A percentile compares a stretch with the other conserved stretches of the same genome.
Evolutionary conservation across 2,329 filamentous ascomycete species (phyloP).

Genomic region (Alternaria longipes): DNA sequence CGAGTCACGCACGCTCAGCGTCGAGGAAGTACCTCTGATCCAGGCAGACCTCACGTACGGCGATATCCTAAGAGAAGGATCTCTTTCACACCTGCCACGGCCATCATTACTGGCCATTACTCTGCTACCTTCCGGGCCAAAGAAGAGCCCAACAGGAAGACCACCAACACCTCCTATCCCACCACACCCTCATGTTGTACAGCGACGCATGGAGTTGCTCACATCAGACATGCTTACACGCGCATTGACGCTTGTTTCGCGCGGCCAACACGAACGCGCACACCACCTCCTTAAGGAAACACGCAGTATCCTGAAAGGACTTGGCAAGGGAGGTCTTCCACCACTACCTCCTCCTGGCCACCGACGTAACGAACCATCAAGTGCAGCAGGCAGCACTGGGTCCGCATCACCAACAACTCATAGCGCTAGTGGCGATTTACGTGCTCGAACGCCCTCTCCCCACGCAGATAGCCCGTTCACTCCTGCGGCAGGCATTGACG

Average conservation of each 20-base stretch:
- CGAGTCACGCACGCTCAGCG: slow-evolving; percentile 80
- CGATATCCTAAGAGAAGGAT: slow-evolving; percentile 89
- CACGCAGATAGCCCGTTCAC: slow-evolving; percentile 60
- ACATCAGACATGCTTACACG: slow-evolving; percentile 98
- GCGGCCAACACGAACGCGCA: slow-evolving; percentile 91
- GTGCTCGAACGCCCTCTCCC: slow-evolving; percentile 51
- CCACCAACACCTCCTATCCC: slow-evolving; percentile 78
- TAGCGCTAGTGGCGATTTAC: slow-evolving; percentile 45
- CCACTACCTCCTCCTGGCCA: slow-evolving; percentile 75
- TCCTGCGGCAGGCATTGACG: slow-evolving; percentile 79
- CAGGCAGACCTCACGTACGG: slow-evolving; percentile 95
- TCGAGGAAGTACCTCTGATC: slow-evolving; percentile 93
- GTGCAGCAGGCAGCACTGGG: slow-evolving; percentile 51
- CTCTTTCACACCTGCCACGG: slow-evolving; percentile 82
- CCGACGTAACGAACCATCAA: slow-evolving; percentile 50
- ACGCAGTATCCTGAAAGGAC: slow-evolving; percentile 90
- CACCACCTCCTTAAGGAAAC: slow-evolving; percentile 94
- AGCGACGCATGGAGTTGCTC: slow-evolving; percentile 95
- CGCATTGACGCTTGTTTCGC: slow-evolving; percentile 87
- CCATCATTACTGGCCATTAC: slow-evolving; percentile 94
- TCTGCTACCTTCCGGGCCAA: slow-evolving; percentile 79
- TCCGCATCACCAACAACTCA: slow-evolving; percentile 51
- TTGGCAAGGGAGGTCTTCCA: slow-evolving; percentile 93
- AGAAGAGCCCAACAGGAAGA: slow-evolving; percentile 64
- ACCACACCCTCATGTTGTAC: slow-evolving; percentile 92